A percentile compares a stretch with the other conserved stretches of the same genome.
These are phyloP conservation scores for Trifolium fragiferum DNA, from an alignment of 306 rosid genomes.

Conservation along the genomic window DNA sequence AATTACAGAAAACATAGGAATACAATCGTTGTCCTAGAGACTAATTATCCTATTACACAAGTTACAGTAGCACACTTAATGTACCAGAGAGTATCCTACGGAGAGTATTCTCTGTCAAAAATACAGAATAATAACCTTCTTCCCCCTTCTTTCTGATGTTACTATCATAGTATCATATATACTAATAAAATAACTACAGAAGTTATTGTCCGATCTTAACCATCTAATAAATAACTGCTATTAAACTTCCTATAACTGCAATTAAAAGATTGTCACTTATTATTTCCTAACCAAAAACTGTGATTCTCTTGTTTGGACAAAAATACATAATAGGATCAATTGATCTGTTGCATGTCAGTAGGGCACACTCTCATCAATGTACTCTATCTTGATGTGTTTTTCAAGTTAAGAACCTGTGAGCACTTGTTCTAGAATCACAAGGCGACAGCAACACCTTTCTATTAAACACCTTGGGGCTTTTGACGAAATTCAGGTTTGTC, in stretches of 20 bases:
- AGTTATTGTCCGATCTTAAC: neutral
- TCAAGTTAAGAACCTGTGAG: conserved; percentile 14
- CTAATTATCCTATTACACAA: conserved; percentile 9
- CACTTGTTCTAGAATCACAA: neutral
- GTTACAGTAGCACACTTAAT: neutral
- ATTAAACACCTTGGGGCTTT: neutral
- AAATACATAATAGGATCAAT: neutral
- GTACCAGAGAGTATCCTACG: neutral
- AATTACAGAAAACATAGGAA: neutral
- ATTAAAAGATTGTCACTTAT: neutral
- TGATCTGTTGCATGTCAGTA: conserved; percentile 4
- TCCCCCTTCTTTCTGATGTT: neutral
- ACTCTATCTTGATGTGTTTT: conserved; percentile 17
- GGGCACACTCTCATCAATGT: conserved; percentile 5
- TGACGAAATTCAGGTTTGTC: conserved; percentile 13
- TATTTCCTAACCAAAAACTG: neutral
- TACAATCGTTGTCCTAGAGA: neutral
- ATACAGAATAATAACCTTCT: neutral
- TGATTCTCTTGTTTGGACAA: neutral
- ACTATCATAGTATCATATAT: conserved; percentile 5
- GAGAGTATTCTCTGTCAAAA: neutral
- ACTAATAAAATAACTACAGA: neutral
- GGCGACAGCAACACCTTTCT: neutral
- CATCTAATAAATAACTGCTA: neutral
- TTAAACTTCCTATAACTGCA: neutral